Evolutionary conservation across 176 grass and related monocot genomes (phyloP), one percentile per base, ranked within the genome.

Genomic region (Zoysia pacifica): DNA sequence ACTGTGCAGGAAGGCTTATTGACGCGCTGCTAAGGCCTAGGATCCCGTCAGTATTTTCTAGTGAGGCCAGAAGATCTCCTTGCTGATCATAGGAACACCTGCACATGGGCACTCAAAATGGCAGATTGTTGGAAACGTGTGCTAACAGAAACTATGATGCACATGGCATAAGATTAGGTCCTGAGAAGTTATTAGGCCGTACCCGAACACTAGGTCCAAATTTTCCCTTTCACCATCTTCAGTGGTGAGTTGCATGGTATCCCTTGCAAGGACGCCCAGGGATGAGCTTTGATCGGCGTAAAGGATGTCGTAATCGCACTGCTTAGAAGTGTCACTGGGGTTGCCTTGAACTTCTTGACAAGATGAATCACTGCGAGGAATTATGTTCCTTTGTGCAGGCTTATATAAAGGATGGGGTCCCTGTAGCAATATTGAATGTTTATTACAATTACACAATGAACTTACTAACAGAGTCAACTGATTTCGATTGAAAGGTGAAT

Each of bases 61-160:
- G 84, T 28, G 88, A 85, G 12, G 75, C 63, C 43, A 89, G 38
- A 74, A 95, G 84, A 67, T 84, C 81, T 54, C 93, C 96, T 91
- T 83, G 88, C n/a, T 99, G 96, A 56, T 95, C 88, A 76, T 99
- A 90, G 39, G 84, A 93, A 84, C 96, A 99, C 78, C 96, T 99
- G 9, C 15, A 15, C 59, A 36, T 36, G 43, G 43, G 39, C 51
- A 66, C 4, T 58, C 18, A 74, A 74, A 44, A 62, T 68, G 79
- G 61, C 11, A 82, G 54, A 55, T 54, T 0, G 52, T 72, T 44
- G 18, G 70, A 84, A 82, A 39, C 47, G 3, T 20, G 48, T 56
- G 46, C 10, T 9, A 65, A 60, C 20, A 75, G 5, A 19, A 40
- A 79, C 11, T 13, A 28, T 65, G 8, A 59, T 77, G 60, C 14